These are phyloP conservation scores for Furcasterigmium sp. DNA, from an alignment of 2,329 filamentous ascomycete genomes.

Conservation along the genomic window DNA sequence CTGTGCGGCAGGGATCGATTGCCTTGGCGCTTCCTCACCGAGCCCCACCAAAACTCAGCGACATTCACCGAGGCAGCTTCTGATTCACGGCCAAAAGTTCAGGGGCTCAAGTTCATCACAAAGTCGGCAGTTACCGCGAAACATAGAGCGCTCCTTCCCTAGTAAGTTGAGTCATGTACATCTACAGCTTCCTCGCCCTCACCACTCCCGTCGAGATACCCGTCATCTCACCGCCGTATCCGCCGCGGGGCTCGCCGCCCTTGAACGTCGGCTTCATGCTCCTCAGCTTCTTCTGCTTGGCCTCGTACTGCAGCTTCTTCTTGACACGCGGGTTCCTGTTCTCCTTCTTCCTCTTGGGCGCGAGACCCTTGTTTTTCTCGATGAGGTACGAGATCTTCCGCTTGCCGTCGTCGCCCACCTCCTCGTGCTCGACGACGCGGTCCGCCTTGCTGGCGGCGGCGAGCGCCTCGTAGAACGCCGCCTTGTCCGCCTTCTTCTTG, in stretches of 20 bases:
- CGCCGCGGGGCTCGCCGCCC: slow-evolving; percentile 75
- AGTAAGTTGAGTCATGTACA: too few relatives aligned
- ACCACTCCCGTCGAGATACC: slow-evolving; percentile 94
- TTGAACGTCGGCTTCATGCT: slow-evolving; percentile 84
- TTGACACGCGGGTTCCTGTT: slow-evolving; percentile 93
- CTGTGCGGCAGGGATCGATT: too few relatives aligned
- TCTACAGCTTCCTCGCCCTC: slow-evolving; percentile 84
- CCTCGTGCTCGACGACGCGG: slow-evolving; percentile 59
- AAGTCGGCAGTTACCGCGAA: too few relatives aligned
- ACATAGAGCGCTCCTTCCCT: too few relatives aligned
- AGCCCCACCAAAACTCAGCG: too few relatives aligned
- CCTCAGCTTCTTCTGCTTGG: slow-evolving; percentile 94
- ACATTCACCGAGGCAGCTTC: too few relatives aligned
- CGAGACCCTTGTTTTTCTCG: slow-evolving; percentile 94
- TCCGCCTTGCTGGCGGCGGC: slow-evolving; percentile 59
- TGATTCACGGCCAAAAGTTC: too few relatives aligned
- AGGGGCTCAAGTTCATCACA: too few relatives aligned
- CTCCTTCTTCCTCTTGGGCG: slow-evolving; percentile 88
- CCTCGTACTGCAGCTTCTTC: slow-evolving; percentile 94
- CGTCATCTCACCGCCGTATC: slow-evolving; percentile 86
- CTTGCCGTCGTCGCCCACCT: slow-evolving; percentile 78
- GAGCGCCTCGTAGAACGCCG: slow-evolving; percentile 48
- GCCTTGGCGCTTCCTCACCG: too few relatives aligned
- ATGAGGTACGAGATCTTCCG: slow-evolving; percentile 90
- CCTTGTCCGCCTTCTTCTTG: slow-evolving; percentile 70